Evolutionary conservation across 148 eudicot species (phyloP), one percentile per base, ranked within the genome.

Genomic region (Cornus controversa): DNA sequence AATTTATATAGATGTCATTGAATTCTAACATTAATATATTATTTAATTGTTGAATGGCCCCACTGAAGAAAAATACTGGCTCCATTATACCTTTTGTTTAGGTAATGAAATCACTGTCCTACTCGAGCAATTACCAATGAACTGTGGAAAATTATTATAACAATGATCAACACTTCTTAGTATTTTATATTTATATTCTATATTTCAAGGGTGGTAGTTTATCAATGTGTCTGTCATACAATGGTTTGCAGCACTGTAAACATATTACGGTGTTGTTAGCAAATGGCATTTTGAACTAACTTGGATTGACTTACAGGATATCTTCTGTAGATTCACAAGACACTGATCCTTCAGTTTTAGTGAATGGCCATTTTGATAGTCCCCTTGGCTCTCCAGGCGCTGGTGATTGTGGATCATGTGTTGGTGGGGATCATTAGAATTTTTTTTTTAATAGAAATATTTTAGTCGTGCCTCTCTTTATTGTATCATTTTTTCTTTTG

Each of bases 341-440:
- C 42, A 78, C 72, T 77, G 99, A 93, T 72, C 84, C 95, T 67
- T 89, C 99, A 65, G 94, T 96, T 82, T 84, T 96, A 80, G 82
- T 96, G 42, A 96, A 96, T 82, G 97, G 86, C 71, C 99, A 96
- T 86, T 96, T 84, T 73, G 99, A 96, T 86, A 96, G 92, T 77
- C 88, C 99, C 67, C 88, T 90, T 62, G 85, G 88, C 62, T 96
- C 99, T 77, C 99, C 99, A 45, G 99, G 99, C 42, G 99, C 99
- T 75, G 91, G 85, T 72, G 99, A 96, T 67, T 96, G 99, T 87
- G 99, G 97, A 76, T 93, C 99, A n/a, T 96, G 99, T 84, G 99
- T 96, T 79, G 99, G 98, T 96, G 79, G 68, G 94, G 84, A 66
- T 67, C 31, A 36, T 31, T 24, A 14, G 25, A 72, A 9, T 2